Base-by-base conservation (phyloP, 805 yeast genomes). In the Jamesozyma gamospora region DNA sequence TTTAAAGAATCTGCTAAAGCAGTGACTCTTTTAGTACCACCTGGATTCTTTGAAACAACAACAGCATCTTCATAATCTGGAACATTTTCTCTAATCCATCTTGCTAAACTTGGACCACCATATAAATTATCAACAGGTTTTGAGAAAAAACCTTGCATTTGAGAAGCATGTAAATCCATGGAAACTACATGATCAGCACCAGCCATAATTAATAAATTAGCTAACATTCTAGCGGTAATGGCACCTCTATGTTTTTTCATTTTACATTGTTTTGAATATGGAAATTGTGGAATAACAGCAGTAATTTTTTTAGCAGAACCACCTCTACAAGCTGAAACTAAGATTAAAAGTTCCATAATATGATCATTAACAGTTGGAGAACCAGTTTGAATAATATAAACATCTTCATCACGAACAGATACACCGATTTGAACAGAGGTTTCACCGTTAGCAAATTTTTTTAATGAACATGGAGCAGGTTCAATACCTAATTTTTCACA, bases 211-310 rank as follows among this genome's bases (percentile, higher is more conserved):
- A 92, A 69, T 56, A 92, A 67, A 53, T 92, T 92, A 44, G 99
- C 97, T 58, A 92, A 72, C 97, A 92, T 84, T 59, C 97, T 76
- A 13, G 98, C 98, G 4, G 98, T 90, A 55, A 92, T 92, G 31
- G 98, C 97, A 40, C 98, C 98, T 64, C 99, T 73, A 60, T 92
- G 97, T 63, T 87, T 92, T 68, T 92, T 92, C 99, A 92, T 92
- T 67, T 94, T 92, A 50, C 90, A 79, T 65, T 92, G 99, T 63
- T 90, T 83, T 11, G 96, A 85, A 67, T 92, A 92, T 27, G 98
- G 98, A 61, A 90, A 94, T 63, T 87, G 94, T 1, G 99, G 99
- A 39, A 92, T 79, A 26, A 92, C 98, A 9, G 96, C 96, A 32
- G 74, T 92, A 61, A 92, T 87, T 59, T 87, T 87, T 53, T 84